A percentile compares a stretch with the other conserved stretches of the same genome.
phyloP scores from a whole-genome alignment of 139 green algal species.

The Chlorella sorokiniana region DNA sequence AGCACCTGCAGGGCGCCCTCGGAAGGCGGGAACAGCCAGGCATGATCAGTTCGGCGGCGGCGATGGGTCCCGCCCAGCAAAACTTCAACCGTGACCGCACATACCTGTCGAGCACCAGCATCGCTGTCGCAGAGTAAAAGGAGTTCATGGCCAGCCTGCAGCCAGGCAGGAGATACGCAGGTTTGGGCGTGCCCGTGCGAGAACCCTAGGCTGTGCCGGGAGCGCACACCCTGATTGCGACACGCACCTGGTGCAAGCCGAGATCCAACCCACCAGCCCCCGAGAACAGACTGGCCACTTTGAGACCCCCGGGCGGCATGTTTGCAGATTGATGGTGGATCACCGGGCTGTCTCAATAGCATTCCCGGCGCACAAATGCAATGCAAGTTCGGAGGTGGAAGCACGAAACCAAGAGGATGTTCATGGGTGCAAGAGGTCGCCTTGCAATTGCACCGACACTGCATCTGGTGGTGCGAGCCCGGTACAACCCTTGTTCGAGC shows the following conservation, averaged over 20 bases:
- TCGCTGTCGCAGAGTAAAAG: slow-evolving; percentile 84
- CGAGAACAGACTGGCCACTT: slow-evolving; percentile 74
- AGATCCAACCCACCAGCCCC: slow-evolving; percentile 78
- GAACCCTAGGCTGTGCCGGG: neutral
- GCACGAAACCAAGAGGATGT: too few relatives aligned
- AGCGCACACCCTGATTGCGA: neutral
- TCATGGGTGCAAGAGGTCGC: too few relatives aligned
- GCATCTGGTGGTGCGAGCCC: too few relatives aligned
- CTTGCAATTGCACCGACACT: too few relatives aligned
- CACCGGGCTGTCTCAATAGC: neutral
- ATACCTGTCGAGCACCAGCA: slow-evolving; percentile 77
- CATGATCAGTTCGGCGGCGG: neutral
- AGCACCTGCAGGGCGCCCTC: slow-evolving; percentile 19
- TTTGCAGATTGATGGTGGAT: neutral
- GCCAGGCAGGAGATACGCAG: neutral
- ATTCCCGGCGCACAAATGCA: too few relatives aligned
- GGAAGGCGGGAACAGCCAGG: neutral
- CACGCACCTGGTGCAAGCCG: slow-evolving; percentile 70
- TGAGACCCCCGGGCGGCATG: slow-evolving; percentile 49
- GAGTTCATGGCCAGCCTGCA: slow-evolving; percentile 82
- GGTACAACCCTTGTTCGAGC: too few relatives aligned
- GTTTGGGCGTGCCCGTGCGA: neutral
- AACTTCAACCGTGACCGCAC: neutral
- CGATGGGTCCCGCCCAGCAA: neutral
- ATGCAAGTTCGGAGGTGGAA: too few relatives aligned